Percentiles rank a stretch among this genome's conserved stretches.
These are phyloP conservation scores for Ophiostoma pallidulum DNA, from an alignment of 2,329 filamentous ascomycete genomes.

Conservation along the genomic window DNA sequence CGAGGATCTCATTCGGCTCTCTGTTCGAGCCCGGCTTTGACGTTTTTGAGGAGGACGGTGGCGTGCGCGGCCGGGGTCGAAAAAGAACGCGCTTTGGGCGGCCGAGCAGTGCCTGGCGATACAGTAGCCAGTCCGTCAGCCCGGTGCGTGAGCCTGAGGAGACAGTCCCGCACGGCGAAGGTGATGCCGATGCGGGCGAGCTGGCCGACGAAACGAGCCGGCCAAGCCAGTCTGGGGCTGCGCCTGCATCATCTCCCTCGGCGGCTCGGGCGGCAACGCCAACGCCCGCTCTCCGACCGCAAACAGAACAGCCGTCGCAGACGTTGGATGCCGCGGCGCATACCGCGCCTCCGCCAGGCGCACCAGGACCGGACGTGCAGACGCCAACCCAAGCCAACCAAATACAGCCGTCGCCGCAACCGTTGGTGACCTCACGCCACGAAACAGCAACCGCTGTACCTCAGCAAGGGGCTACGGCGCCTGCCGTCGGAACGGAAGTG, in stretches of 20 bases:
- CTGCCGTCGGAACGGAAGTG: background rate
- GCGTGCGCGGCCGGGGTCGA: constrained; percentile 48
- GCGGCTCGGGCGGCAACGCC: background rate
- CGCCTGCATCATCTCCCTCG: background rate
- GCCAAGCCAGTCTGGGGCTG: background rate
- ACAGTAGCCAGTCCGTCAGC: constrained; percentile 61
- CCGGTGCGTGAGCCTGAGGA: constrained; percentile 54
- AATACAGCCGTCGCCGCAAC: no score
- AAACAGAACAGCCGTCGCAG: no score
- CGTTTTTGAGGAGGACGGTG: constrained; percentile 60
- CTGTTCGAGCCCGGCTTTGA: constrained; percentile 56
- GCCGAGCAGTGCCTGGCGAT: constrained; percentile 62
- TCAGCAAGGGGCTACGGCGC: background rate
- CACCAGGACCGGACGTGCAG: no score
- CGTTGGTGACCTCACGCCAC: no score
- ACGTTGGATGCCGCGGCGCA: no score
- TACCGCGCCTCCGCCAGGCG: no score
- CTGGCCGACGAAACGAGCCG: background rate
- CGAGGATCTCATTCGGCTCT: constrained; percentile 58
- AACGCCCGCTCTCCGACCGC: background rate
- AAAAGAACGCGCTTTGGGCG: constrained; percentile 63
- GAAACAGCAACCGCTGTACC: no score
- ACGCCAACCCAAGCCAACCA: no score
- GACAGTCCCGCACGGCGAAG: constrained; percentile 1
- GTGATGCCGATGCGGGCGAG: background rate